Conservation (phyloP, 2,329 filamentous ascomycete genomes). For the Zymoseptoria pseudotritici region DNA sequence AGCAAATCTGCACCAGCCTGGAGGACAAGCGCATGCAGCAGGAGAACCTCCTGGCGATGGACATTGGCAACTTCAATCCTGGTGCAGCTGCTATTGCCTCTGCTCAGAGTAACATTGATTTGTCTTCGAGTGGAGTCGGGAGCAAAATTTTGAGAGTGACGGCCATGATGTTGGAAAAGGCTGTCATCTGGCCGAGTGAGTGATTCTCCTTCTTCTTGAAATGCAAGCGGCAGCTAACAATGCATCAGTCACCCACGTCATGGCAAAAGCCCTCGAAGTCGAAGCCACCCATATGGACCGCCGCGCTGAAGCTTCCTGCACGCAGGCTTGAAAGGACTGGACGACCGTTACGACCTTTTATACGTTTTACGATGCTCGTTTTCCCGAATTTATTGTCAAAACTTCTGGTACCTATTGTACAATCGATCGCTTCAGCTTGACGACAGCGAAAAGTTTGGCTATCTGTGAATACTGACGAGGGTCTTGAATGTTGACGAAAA, state of each 20-base stretch:
- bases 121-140: constrained; percentile 63
- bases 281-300: constrained; percentile 58
- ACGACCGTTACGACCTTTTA: constrained; percentile 2
- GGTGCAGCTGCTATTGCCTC: constrained; percentile 38
- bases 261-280: constrained; percentile 57
- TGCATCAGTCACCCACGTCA: constrained; percentile 56
- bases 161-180: constrained; percentile 79
- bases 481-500: background rate
- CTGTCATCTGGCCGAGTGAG: constrained; percentile 86
- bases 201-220: constrained; percentile 24
- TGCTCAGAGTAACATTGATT: constrained; percentile 34
- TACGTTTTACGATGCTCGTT: background rate
- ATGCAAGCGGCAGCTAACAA: constrained; percentile 6
- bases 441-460: background rate
- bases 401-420: background rate
- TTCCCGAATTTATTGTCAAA: constrained; percentile 1
- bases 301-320: constrained; percentile 45
- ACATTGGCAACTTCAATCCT: constrained; percentile 37
- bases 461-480: background rate
- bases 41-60: constrained; percentile 48
- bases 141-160: constrained; percentile 78
- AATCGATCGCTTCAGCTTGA: background rate
- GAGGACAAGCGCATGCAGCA: constrained; percentile 62
- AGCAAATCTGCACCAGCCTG: constrained; percentile 66
- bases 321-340: background rate